phyloP scores from a whole-genome alignment of 345 rosid species.

The Sapria himalayana region DNA sequence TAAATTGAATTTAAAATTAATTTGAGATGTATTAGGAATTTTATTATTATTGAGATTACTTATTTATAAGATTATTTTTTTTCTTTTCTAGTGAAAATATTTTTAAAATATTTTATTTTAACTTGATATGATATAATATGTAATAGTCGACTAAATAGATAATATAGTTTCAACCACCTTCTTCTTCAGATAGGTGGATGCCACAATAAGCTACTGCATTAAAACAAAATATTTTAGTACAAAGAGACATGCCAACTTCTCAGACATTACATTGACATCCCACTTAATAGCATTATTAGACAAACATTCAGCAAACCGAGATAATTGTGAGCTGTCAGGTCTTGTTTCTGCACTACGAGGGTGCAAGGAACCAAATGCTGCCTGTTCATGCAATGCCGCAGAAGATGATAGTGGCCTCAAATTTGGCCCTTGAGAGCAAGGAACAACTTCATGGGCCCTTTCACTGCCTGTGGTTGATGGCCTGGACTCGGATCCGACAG shows the following conservation, averaged over 20 bases:
- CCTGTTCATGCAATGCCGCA: slow-evolving; percentile 53
- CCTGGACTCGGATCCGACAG: slow-evolving; percentile 79
- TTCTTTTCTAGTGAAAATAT: no score
- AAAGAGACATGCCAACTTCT: slow-evolving; percentile 37
- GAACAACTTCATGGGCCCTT: slow-evolving; percentile 35
- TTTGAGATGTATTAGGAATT: no score
- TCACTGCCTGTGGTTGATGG: slow-evolving; percentile 94
- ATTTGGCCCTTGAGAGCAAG: slow-evolving; percentile 50
- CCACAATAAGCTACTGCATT: no score
- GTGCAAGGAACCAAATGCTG: slow-evolving; percentile 41
- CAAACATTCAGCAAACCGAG: slow-evolving; percentile 75
- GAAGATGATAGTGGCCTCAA: slow-evolving; percentile 96
- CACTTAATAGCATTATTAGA: slow-evolving; percentile 50
- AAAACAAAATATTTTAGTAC: no score
- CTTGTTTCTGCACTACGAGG: slow-evolving; percentile 98
- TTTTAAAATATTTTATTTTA: no score
- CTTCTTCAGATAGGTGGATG: no score
- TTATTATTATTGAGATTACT: no score
- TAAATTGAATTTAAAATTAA: no score
- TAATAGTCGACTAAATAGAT: no score
- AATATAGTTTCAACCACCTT: no score
- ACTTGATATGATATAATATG: no score
- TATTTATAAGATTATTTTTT: no score
- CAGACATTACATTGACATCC: slow-evolving; percentile 28
- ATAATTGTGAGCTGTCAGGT: slow-evolving; percentile 90